A percentile compares a stretch with the other conserved stretches of the same genome.
Evolutionary conservation across 2,329 filamentous ascomycete species (phyloP).

Genomic region (Aspergillus tamarii): DNA sequence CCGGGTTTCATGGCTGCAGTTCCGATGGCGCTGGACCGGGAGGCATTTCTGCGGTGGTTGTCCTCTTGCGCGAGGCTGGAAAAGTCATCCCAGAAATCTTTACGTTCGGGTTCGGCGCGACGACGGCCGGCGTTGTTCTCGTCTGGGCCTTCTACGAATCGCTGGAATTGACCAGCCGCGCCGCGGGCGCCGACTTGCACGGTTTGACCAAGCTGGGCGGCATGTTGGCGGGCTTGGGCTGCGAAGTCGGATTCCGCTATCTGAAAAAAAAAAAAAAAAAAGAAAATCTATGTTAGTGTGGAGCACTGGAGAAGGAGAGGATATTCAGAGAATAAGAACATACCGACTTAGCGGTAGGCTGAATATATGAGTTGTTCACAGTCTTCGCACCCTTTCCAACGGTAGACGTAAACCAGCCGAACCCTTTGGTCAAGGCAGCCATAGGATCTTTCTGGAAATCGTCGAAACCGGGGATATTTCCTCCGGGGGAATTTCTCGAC

Average conservation of each 20-base stretch:
- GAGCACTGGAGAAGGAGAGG: neutral
- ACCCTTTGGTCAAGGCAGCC: slow-evolving; percentile 84
- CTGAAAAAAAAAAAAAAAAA: slow-evolving; percentile 46
- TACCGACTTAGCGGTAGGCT: slow-evolving; percentile 88
- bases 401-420: slow-evolving; percentile 89
- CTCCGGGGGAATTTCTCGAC: slow-evolving; percentile 7
- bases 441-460: slow-evolving; percentile 92
- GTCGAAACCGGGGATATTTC: slow-evolving; percentile 65
- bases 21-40: slow-evolving; percentile 57
- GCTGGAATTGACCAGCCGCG: slow-evolving; percentile 78
- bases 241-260: slow-evolving; percentile 79
- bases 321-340: slow-evolving; percentile 25
- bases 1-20: slow-evolving; percentile 66
- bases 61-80: slow-evolving; percentile 61
- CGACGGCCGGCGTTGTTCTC: slow-evolving; percentile 44
- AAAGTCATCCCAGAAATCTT: slow-evolving; percentile 93
- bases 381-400: slow-evolving; percentile 89
- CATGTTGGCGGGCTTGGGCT: slow-evolving; percentile 66
- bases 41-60: slow-evolving; percentile 33
- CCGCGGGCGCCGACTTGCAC: slow-evolving; percentile 68
- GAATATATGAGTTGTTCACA: slow-evolving; percentile 88
- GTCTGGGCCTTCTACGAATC: slow-evolving; percentile 80
- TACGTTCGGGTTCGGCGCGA: slow-evolving; percentile 64
- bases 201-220: slow-evolving; percentile 60
- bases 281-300: slow-evolving; percentile 9